Conservation (phyloP, 495 filamentous ascomycete species). For the Jackrogersella minutella region DNA sequence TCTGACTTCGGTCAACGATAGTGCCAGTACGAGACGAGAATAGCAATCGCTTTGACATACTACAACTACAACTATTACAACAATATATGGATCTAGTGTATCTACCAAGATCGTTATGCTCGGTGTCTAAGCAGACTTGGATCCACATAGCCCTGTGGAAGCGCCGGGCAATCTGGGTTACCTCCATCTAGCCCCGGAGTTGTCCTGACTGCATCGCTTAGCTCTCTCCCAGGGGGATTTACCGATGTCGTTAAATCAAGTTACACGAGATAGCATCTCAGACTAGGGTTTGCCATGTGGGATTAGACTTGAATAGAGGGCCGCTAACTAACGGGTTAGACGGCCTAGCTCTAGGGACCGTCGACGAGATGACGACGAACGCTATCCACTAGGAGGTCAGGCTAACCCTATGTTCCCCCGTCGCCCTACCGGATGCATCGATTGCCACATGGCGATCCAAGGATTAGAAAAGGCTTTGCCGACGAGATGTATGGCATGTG, state of each 20-base stretch:
- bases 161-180: background rate
- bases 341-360: conserved; percentile 11
- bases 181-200: background rate
- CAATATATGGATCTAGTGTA: background rate
- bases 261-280: background rate
- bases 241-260: conserved; percentile 6
- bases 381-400: conserved; percentile 7
- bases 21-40: conserved; percentile 19
- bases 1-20: conserved; percentile 22
- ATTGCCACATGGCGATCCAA: conserved; percentile 35
- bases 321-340: conserved; percentile 5
- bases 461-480: conserved; percentile 9
- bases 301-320: background rate
- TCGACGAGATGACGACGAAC: conserved; percentile 19
- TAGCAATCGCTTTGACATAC: conserved; percentile 29
- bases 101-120: background rate
- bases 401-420: background rate
- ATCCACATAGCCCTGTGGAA: background rate
- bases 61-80: background rate
- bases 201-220: conserved; percentile 16
- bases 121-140: background rate
- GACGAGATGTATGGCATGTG: background rate
- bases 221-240: background rate
- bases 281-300: background rate
- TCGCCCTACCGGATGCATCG: conserved; percentile 1